These are phyloP conservation scores for Suillus tomentosus DNA, from an alignment of 768 basidiomycete genomes.

Conservation along the genomic window DNA sequence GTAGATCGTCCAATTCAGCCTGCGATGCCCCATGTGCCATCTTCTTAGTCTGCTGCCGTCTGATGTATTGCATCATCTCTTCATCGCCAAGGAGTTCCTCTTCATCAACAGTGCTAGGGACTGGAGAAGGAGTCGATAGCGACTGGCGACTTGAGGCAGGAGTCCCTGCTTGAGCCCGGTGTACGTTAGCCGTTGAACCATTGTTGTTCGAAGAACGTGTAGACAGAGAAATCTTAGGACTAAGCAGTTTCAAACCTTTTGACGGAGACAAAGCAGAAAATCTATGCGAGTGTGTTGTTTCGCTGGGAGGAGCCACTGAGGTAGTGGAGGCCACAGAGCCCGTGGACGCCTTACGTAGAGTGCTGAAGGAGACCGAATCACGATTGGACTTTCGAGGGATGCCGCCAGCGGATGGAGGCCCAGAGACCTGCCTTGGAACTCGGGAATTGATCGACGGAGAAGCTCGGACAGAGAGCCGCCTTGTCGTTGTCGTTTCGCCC, in stretches of 20 bases:
- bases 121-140: conserved; percentile 83
- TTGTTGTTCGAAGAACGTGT: conserved; percentile 52
- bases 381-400: conserved; percentile 69
- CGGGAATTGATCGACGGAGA: conserved; percentile 67
- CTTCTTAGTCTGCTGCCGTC: conserved; percentile 87
- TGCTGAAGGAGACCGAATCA: conserved; percentile 78
- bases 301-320: conserved; percentile 48
- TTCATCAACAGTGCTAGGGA: conserved; percentile 75
- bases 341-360: conserved; percentile 80
- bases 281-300: conserved; percentile 47
- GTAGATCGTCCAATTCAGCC: conserved; percentile 83
- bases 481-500: conserved; percentile 38
- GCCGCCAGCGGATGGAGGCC: conserved; percentile 44
- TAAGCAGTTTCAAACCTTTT: conserved; percentile 78
- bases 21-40: conserved; percentile 80
- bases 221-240: conserved; percentile 71
- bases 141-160: conserved; percentile 76
- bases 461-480: conserved; percentile 59
- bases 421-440: conserved; percentile 65
- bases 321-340: conserved; percentile 74
- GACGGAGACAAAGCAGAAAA: conserved; percentile 87
- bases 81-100: conserved; percentile 91
- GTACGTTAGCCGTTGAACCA: conserved; percentile 42
- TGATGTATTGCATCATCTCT: conserved; percentile 95
- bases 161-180: conserved; percentile 55